Base-by-base conservation (phyloP, 1,139 yeast genomes). In the Trichomonascaceae sp. region DNA sequence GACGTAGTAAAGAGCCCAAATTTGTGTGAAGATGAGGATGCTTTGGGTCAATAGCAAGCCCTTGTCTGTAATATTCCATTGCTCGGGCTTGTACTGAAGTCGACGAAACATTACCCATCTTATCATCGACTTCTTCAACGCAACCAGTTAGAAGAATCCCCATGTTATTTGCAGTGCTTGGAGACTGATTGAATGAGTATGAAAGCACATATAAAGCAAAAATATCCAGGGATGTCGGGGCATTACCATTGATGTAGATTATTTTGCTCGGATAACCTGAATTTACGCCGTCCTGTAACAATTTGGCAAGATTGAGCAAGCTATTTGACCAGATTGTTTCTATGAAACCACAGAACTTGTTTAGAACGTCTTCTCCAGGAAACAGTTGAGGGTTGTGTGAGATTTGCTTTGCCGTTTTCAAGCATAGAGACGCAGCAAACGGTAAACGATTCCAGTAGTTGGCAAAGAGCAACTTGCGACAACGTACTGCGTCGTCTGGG, bases 21-120 rank as follows among this genome's bases (percentile, higher is more conserved):
- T 69, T 69, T 8, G 72, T 68, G 59, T 67, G 67, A 22, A 69
- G 60, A 53, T 69, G 72, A 9, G 72, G 71, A 51, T 69, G 71
- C 22, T 60, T 59, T 8, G 65, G 54, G 51, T 69, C 73, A n/a
- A 69, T 58, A 4, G 63, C 58, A 7, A 69, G 61, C 1, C 73
- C 73, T 50, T 60, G 68, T 20, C 60, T 58, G 58, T 69, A 69
- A 50, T 69, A 69, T 36, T 65, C 63, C 32, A 66, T 36, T 13
- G 41, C 41, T 36, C 41, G 41, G n/a, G 41, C 17, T 13, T 36
- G 41, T 15, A 36, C 41, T 13, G 41, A 36, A 9, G 15, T 15
- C 41, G 41, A 36, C 3, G 17, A 15, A 13, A 15, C 41, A 13
- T 17, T 36, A 36, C 41, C 17, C 41, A 36, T 13, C 8, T 36